Evolutionary conservation across 257 asterid species (phyloP).

Genomic region (Dorcoceras hygrometricum): DNA sequence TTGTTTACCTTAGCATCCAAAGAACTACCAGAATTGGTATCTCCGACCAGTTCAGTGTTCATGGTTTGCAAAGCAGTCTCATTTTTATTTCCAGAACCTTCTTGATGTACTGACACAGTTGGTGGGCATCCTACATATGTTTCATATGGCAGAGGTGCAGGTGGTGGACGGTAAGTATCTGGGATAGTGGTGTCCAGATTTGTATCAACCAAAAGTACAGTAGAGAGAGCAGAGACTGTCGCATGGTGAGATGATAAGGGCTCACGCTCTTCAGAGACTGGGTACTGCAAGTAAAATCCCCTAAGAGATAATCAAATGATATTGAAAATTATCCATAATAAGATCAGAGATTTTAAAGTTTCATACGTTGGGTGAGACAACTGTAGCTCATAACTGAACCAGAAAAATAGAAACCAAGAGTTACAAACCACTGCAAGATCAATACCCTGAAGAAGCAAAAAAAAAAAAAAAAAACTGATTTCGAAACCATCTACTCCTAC

Average conservation of each 20-base stretch:
- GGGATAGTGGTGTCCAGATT: constrained; percentile 81
- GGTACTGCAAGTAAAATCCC: constrained; percentile 50
- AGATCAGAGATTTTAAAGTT: not conserved
- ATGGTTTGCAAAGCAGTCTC: constrained; percentile 39
- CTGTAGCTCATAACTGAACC: not conserved
- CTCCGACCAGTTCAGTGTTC: constrained; percentile 35
- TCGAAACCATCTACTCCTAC: not conserved
- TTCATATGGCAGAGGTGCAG: constrained; percentile 79
- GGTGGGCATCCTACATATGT: constrained; percentile 40
- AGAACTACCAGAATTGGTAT: constrained; percentile 37
- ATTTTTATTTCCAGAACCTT: constrained; percentile 36
- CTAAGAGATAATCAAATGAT: constrained; percentile 17
- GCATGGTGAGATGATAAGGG: constrained; percentile 59
- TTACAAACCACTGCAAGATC: not conserved
- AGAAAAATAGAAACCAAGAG: constrained; percentile 5
- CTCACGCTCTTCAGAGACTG: constrained; percentile 60
- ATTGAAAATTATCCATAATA: not conserved
- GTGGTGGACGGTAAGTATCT: constrained; percentile 78
- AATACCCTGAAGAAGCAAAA: not conserved
- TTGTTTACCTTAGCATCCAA: constrained; percentile 48
- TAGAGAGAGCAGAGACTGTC: constrained; percentile 47
- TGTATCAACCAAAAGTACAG: constrained; percentile 80
- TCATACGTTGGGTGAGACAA: constrained; percentile 3
- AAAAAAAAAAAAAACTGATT: not conserved
- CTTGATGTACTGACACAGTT: constrained; percentile 41